These are phyloP conservation scores for Paspalum vaginatum DNA, from an alignment of 176 grass and related monocot genomes.

Conservation along the genomic window DNA sequence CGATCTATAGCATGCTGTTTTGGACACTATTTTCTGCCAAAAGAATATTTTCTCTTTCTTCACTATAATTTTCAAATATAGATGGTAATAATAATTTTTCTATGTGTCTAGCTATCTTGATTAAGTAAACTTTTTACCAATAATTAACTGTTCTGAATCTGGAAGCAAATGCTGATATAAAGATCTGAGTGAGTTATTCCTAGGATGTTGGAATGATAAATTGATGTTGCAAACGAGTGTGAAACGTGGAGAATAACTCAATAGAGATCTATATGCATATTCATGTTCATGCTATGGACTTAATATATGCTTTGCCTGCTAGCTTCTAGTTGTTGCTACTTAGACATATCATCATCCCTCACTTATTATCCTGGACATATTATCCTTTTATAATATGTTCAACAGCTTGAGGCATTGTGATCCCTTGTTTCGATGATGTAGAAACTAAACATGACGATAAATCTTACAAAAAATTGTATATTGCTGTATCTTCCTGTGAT, in stretches of 20 bases:
- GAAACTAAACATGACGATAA: slow-evolving; percentile 21
- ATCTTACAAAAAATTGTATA: slow-evolving; percentile 9
- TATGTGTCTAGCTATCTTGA: slow-evolving; percentile 11
- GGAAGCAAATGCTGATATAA: slow-evolving; percentile 13
- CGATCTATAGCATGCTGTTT: slow-evolving; percentile 21
- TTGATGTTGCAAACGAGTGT: slow-evolving; percentile 6
- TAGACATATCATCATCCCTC: not conserved
- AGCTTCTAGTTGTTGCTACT: not conserved
- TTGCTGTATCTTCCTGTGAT: slow-evolving; percentile 15
- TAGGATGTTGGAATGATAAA: slow-evolving; percentile 11
- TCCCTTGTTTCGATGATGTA: slow-evolving; percentile 7
- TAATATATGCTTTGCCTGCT: slow-evolving; percentile 18
- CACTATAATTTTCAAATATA: not conserved
- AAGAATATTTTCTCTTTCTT: not conserved
- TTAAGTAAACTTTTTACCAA: slow-evolving; percentile 14
- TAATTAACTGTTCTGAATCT: slow-evolving; percentile 6
- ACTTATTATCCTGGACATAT: slow-evolving; percentile 4
- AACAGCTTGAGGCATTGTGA: slow-evolving; percentile 1
- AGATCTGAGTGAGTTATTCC: not conserved
- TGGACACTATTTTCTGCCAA: slow-evolving; percentile 24
- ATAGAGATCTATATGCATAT: not conserved
- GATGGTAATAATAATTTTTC: not conserved
- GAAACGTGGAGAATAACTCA: slow-evolving; percentile 7
- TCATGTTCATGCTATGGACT: not conserved
- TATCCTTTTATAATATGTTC: slow-evolving; percentile 2